Base-by-base conservation (phyloP, 1,284 basidiomycete genomes). In the Coniferiporia weirii region DNA sequence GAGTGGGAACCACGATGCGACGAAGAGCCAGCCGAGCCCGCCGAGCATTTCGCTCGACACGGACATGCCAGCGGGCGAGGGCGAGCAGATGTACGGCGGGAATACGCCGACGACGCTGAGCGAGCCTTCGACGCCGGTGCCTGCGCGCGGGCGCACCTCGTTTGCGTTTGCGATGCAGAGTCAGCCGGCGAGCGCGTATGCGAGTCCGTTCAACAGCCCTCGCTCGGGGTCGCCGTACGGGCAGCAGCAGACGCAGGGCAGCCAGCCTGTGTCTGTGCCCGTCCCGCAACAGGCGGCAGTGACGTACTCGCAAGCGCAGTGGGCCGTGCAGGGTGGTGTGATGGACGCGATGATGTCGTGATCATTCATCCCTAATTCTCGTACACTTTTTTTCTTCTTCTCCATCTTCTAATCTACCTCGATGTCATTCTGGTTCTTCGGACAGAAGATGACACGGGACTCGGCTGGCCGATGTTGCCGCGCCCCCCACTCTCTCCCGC, bases 1-100 rank as follows among this genome's bases (percentile, higher is more conserved):
- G 12, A 87, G 89, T 61, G 91, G 95, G 35, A 83, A 89, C 63
- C 94, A 96, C 69, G 85, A 87, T 80, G 35, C 72, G 71, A 63
- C 70, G 72, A 43, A 58, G 50, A 66, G 62, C 19, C 55, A 59
- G 52, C 49, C 22, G n/a, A 51, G 47, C 20, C 27, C 22, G 22
- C 34, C 27, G 50, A 27, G 13, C 12, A 52, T 17, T 12, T 40
- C 19, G 19, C 52, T 44, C 36, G 43, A 45, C 52, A 17, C 52
- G 52, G 35, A 36, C 38, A 45, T 44, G 52, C 52, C 34, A 40
- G 52, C 46, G 15, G 38, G 27, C 59, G 32, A 13, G 1, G 67
- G 59, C 2, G 65, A 67, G 6, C 63, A 65, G 3, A 67, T 67
- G 51, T 68, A 68, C 52, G 63, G 54, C 62, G 58, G 34, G 55